Percentiles rank a stretch among this genome's conserved stretches.
These are phyloP conservation scores for Cyphellophora attinorum DNA, from an alignment of 2,329 filamentous ascomycete species.

Conservation along the genomic window DNA sequence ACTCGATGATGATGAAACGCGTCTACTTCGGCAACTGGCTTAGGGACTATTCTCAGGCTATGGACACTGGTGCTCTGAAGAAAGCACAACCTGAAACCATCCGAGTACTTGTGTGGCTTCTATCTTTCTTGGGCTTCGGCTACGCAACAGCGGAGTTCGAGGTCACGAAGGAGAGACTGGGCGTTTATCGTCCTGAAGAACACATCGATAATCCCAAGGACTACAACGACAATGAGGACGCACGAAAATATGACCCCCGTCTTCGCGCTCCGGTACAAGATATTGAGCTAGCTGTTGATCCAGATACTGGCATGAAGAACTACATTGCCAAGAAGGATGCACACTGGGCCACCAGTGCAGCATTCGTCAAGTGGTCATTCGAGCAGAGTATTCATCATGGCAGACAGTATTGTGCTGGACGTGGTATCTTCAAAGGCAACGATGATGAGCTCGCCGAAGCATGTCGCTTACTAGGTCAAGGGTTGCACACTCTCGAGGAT, in stretches of 20 bases:
- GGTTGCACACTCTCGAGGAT: slow-evolving; percentile 73
- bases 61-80: slow-evolving; percentile 72
- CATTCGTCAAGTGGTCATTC: slow-evolving; percentile 70
- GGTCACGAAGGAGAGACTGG: slow-evolving; percentile 69
- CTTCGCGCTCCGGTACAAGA: slow-evolving; percentile 69
- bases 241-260: slow-evolving; percentile 68
- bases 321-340: slow-evolving; percentile 91
- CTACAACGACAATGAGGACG: slow-evolving; percentile 80
- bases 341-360: slow-evolving; percentile 80
- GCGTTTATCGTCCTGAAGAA: slow-evolving; percentile 67
- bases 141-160: slow-evolving; percentile 83
- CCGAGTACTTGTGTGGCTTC: slow-evolving; percentile 68
- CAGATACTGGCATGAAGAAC: slow-evolving; percentile 90
- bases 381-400: slow-evolving; percentile 68
- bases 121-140: slow-evolving; percentile 72
- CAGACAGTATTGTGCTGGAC: slow-evolving; percentile 61
- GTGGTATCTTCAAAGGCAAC: slow-evolving; percentile 48
- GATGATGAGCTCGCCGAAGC: slow-evolving; percentile 75
- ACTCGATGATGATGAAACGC: slow-evolving; percentile 61
- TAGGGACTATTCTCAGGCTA: slow-evolving; percentile 73
- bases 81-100: slow-evolving; percentile 70
- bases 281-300: slow-evolving; percentile 64
- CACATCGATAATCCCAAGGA: slow-evolving; percentile 62
- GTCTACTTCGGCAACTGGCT: slow-evolving; percentile 55
- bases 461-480: slow-evolving; percentile 64